Base-by-base conservation (phyloP, 2,329 filamentous ascomycete species). In the Fusarium verrucosum region DNA sequence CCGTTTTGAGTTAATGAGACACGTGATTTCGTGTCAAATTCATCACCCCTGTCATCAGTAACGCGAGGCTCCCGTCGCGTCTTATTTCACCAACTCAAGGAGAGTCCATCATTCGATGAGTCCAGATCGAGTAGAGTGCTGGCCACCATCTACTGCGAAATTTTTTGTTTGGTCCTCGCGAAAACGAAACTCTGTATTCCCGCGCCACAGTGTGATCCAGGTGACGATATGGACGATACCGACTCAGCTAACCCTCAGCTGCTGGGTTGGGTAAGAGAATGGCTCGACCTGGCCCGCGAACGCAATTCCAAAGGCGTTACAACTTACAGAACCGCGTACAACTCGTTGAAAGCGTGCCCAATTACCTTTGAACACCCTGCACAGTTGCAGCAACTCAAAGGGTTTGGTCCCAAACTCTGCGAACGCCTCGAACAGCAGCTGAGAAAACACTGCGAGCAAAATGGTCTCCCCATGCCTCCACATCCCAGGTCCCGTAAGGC, bases 291-390 rank as follows among this genome's bases (percentile, higher is more conserved):
- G 36, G 91, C 90, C 13, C 82, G 84, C 44, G 86, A 92, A 67
- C 85, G 84, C 41, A 92, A 89, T 72, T 85, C 86, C 17, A 92
- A 92, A 73, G 89, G 89, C 20, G 78, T 87, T 22, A 86, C 83
- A n/a, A 88, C 86, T 0, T 94, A 93, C 75, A 90, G 86, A 65
- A 87, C 89, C 68, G 92, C 92, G 1, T 92, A 92, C 71, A 84
- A 92, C 56, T 90, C 91, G 4, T 85, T 95, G 75, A 91, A 89
- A 76, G 86, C 86, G 13, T 94, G 91, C 64, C 91, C 92, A 1
- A 79, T 92, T 35, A 77, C 78, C 2, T 91, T 92, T 66, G 79
- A 84, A 17, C 92, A 95, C 73, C 91, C 92, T 4, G 87, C 88
- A 7, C 85, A 93, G 77, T 85, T 91, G 2, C 84, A 88, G 68